These are phyloP conservation scores for Diaporthe sp. DNA, from an alignment of 2,329 filamentous ascomycete genomes.

Conservation along the genomic window DNA sequence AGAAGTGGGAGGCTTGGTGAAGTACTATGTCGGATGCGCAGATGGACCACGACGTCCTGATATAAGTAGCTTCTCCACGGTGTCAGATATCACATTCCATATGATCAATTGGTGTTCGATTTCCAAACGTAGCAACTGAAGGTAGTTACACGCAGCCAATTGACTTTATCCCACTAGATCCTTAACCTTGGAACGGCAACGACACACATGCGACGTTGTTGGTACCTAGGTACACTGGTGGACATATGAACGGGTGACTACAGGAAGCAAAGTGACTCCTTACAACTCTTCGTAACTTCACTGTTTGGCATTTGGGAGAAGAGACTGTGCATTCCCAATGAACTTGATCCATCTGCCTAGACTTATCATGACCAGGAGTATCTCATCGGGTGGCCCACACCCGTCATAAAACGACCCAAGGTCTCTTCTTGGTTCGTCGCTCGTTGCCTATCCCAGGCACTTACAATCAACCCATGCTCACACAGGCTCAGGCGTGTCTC, in stretches of 20 bases:
- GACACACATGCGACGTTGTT: background rate
- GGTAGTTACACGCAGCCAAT: background rate
- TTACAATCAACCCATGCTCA: background rate
- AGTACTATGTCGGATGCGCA: background rate
- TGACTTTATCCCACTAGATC: background rate
- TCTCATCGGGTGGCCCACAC: too few species aligned
- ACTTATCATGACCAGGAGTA: too few species aligned
- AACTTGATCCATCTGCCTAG: background rate
- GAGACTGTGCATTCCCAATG: too few species aligned
- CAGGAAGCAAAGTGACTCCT: too few species aligned
- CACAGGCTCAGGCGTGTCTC: constrained; percentile 42
- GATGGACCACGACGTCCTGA: background rate
- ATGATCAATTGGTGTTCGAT: background rate
- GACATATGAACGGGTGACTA: too few species aligned
- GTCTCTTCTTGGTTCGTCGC: background rate
- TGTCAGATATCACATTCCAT: background rate
- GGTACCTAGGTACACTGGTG: too few species aligned
- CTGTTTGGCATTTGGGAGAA: too few species aligned
- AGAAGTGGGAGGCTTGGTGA: constrained; percentile 41
- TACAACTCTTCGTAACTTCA: too few species aligned
- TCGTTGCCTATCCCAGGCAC: too few species aligned
- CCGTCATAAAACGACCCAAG: too few species aligned
- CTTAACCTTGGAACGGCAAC: too few species aligned
- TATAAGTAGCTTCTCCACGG: too few species aligned
- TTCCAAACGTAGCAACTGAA: background rate